Evolutionary conservation across 306 rosid genomes (phyloP).

Genomic region (Dryas drummondii): DNA sequence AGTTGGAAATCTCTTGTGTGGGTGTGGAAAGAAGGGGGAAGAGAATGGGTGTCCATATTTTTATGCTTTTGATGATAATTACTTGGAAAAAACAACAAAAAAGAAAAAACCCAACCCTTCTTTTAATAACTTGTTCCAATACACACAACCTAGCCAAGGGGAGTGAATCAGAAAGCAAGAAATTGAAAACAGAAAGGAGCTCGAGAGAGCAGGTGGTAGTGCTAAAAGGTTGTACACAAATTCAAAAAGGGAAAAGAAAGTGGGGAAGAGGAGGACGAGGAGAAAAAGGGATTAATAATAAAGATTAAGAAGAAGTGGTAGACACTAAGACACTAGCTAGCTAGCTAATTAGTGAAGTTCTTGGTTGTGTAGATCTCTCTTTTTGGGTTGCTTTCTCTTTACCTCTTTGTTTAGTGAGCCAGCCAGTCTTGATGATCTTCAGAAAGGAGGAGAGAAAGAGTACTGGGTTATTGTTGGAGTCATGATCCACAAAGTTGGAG

Average conservation of each 20-base stretch:
- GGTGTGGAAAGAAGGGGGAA: conserved; percentile 87
- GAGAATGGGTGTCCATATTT: conserved; percentile 83
- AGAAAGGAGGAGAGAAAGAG: conserved; percentile 6
- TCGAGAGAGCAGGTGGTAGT: too few relatives aligned
- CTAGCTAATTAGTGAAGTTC: neutral
- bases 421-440: neutral
- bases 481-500: conserved; percentile 20
- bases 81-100: neutral
- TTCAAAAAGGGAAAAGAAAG: conserved; percentile 9
- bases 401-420: neutral
- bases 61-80: neutral
- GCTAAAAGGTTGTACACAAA: conserved; percentile 4
- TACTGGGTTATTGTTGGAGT: too few relatives aligned
- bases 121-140: neutral
- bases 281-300: conserved; percentile 13
- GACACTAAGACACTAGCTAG: neutral
- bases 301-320: neutral
- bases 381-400: neutral
- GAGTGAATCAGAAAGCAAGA: too few relatives aligned
- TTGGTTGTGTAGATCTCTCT: neutral
- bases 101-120: neutral
- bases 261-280: neutral
- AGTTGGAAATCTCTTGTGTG: conserved; percentile 75
- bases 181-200: too few relatives aligned
- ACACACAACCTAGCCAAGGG: too few relatives aligned